Base-by-base conservation (phyloP, 2,329 filamentous ascomycete genomes). In the Colletotrichum coccodes region DNA sequence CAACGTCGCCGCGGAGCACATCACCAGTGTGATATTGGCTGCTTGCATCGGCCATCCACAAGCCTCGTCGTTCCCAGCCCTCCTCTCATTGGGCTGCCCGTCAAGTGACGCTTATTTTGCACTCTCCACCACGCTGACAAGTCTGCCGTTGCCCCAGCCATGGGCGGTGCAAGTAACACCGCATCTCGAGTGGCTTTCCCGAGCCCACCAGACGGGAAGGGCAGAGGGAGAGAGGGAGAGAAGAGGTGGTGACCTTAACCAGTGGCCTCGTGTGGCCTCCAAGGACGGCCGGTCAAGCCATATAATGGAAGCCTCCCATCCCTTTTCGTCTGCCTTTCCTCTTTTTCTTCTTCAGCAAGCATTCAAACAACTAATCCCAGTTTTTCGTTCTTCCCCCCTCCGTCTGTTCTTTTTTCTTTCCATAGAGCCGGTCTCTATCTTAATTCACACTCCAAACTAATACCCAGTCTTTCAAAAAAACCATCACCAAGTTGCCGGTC, bases 271-370 rank as follows among this genome's bases (percentile, higher is more conserved):
- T 34, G 34, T 56, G 66, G 66, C 54, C 66, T 66, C 66, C 32
- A 21, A 50, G 61, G 32, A 47, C 54, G 66, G 66, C 54, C 66
- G 47, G 56, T 64, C 64, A 56, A 60, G 42, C 42, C 70, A 71
- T 72, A 72, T 72, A 72, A 72, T 61, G 77, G 80, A 38, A 84
- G 84, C 76, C 75, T 74, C 75, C 68, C 50, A 75, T 74, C 49
- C 76, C 74, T 77, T 75, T 73, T 75, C 78, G 75, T 77, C 76
- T 81, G 81, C 80, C 74, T 75, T 77, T 79, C 77, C 78, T 83
- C 83, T 79, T 81, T 82, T 76, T 76, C 76, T 76, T 89, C 89
- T 85, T 85, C 85, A 91, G 90, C 90, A 92, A 92, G 90, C 84
- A 83, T 77, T 84, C 80, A 86, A 86, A 82, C 77, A 75, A 79